Evolutionary conservation across 2,329 filamentous ascomycete genomes (phyloP).

Genomic region (Cephalotrichum gorgonifer): DNA sequence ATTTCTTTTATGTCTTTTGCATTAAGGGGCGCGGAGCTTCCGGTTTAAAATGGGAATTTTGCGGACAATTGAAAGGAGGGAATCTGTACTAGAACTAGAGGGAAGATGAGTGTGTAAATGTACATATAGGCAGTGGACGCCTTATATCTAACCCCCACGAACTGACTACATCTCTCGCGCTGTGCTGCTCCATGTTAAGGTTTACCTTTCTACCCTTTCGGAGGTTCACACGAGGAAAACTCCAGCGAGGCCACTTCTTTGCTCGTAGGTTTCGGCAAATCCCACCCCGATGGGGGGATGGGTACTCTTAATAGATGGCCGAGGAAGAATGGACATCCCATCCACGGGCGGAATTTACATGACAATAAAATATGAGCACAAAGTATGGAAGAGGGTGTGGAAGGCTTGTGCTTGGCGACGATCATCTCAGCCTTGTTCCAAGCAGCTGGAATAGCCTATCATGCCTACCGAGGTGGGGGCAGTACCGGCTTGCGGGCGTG

Average conservation of each 20-base stretch:
- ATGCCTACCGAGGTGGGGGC: neutral
- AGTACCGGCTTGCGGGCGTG: neutral
- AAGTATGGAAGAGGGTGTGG: neutral
- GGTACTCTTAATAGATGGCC: no score
- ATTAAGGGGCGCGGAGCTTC: neutral
- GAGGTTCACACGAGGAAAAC: no score
- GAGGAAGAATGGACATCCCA: no score
- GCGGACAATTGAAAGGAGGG: neutral
- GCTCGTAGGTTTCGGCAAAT: no score
- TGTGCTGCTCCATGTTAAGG: no score
- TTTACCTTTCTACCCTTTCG: no score
- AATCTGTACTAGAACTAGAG: neutral
- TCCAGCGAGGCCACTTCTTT: no score
- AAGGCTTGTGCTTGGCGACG: neutral
- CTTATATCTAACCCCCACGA: neutral
- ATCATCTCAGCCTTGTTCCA: neutral
- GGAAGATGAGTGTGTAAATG: neutral
- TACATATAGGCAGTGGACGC: neutral
- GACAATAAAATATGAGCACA: no score
- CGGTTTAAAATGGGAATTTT: neutral
- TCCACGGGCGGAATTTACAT: no score
- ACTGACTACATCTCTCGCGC: no score
- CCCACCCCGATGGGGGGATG: no score
- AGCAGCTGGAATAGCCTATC: neutral
- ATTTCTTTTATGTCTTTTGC: neutral